Percentiles rank a stretch among this genome's conserved stretches.
These are phyloP conservation scores for Phaffia rhodozyma DNA, from an alignment of 1,284 basidiomycete genomes.

Conservation along the genomic window DNA sequence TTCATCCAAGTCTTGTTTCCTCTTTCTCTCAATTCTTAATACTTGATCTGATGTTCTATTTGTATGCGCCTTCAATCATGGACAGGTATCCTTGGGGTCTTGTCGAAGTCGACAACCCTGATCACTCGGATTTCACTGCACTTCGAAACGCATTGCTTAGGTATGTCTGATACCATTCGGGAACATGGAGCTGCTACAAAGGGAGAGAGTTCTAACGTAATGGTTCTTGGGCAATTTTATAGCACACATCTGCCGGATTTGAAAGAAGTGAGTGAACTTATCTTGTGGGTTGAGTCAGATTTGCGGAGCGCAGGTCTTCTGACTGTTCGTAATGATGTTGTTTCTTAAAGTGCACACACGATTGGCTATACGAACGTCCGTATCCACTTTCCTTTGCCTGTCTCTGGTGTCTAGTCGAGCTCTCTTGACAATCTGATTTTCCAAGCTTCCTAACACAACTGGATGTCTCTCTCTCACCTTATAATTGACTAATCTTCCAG, in stretches of 20 bases:
- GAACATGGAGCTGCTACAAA: neutral
- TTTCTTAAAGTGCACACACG: slow-evolving; percentile 54
- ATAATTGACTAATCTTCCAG: slow-evolving; percentile 18
- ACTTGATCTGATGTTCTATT: neutral
- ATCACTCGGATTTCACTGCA: slow-evolving; percentile 93
- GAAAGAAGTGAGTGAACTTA: neutral
- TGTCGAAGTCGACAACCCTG: slow-evolving; percentile 96
- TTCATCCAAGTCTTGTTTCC: slow-evolving; percentile 23
- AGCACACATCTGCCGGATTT: neutral
- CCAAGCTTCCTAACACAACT: slow-evolving; percentile 64
- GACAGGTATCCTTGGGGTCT: slow-evolving; percentile 86
- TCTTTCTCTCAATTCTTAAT: neutral
- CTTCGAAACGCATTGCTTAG: slow-evolving; percentile 80
- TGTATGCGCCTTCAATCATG: neutral
- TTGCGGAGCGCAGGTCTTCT: neutral
- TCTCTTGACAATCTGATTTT: slow-evolving; percentile 49
- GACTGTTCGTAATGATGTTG: neutral
- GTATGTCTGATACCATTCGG: slow-evolving; percentile 40
- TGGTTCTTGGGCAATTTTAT: neutral
- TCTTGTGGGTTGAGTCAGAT: slow-evolving; percentile 8
- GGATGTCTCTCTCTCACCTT: neutral
- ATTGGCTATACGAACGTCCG: slow-evolving; percentile 62
- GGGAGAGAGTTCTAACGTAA: neutral
- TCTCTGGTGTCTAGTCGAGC: neutral
- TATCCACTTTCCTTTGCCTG: slow-evolving; percentile 24